Evolutionary conservation across 257 asterid species (phyloP).

Genomic region (Fraxinus americana): DNA sequence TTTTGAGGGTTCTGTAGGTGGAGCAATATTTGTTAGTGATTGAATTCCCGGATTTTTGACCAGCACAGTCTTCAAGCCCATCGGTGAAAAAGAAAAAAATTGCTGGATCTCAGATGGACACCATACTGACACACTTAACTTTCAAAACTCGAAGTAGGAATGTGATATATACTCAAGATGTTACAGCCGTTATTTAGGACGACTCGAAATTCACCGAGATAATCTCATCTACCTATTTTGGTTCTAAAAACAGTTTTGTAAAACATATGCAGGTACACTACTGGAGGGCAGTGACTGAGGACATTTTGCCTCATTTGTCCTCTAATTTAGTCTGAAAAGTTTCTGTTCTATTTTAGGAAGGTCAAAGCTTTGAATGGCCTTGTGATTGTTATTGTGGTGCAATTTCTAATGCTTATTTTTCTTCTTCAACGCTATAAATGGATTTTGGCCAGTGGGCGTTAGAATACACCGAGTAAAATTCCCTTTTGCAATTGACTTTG

Average conservation of each 20-base stretch:
- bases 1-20: not conserved
- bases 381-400: not conserved
- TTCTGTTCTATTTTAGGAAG: not conserved
- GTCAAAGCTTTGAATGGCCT: not conserved
- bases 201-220: not conserved
- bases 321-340: not conserved
- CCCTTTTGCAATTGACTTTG: too few species aligned
- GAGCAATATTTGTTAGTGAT: not conserved
- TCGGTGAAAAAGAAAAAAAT: slow-evolving; percentile 19
- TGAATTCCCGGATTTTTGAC: not conserved
- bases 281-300: not conserved
- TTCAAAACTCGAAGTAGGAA: slow-evolving; percentile 4
- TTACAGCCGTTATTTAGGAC: slow-evolving; percentile 10
- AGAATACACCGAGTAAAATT: not conserved
- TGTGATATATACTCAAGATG: not conserved
- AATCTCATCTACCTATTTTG: not conserved
- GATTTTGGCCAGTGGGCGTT: not conserved
- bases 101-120: slow-evolving; percentile 13
- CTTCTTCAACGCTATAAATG: not conserved
- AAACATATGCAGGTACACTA: not conserved
- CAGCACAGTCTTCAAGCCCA: not conserved
- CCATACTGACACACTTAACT: slow-evolving; percentile 17
- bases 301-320: not conserved
- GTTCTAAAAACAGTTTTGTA: not conserved
- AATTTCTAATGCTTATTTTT: not conserved